A percentile compares a stretch with the other conserved stretches of the same genome.
phyloP scores from a whole-genome alignment of 768 basidiomycete species.

The Trichaptum fuscoviolaceum region DNA sequence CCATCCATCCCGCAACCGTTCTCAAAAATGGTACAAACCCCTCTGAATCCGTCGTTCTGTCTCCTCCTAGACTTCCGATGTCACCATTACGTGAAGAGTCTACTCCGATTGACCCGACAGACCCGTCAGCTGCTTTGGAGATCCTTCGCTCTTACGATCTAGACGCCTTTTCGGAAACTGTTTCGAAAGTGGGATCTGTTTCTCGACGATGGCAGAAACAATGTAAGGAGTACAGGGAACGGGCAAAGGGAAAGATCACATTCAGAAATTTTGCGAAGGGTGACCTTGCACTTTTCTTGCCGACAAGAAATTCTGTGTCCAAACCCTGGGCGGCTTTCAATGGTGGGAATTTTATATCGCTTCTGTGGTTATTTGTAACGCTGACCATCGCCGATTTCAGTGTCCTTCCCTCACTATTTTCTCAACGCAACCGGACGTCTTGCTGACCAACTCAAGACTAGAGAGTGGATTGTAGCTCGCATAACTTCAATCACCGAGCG shows the following conservation, averaged over 20 bases:
- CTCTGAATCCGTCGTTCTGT: slow-evolving; percentile 27
- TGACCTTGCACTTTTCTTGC: slow-evolving; percentile 92
- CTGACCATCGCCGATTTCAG: slow-evolving; percentile 32
- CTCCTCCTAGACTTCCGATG: slow-evolving; percentile 23
- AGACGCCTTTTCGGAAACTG: slow-evolving; percentile 77
- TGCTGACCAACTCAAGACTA: slow-evolving; percentile 81
- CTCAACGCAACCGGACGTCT: slow-evolving; percentile 82
- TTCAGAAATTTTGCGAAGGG: slow-evolving; percentile 95
- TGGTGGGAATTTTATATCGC: slow-evolving; percentile 43
- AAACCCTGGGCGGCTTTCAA: slow-evolving; percentile 99
- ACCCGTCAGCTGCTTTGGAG: slow-evolving; percentile 66
- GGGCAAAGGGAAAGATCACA: slow-evolving; percentile 94
- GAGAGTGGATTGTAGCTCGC: slow-evolving; percentile 94
- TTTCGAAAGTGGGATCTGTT: slow-evolving; percentile 76
- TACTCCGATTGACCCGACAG: slow-evolving; percentile 72
- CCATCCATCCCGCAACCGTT: slow-evolving; percentile 35
- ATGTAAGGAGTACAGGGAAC: slow-evolving; percentile 91
- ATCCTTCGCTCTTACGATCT: slow-evolving; percentile 72
- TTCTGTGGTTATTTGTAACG: slow-evolving; percentile 2
- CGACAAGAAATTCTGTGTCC: slow-evolving; percentile 88
- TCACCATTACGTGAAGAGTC: slow-evolving; percentile 52
- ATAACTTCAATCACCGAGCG: slow-evolving; percentile 86
- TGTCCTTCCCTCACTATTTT: slow-evolving; percentile 97
- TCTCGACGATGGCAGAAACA: slow-evolving; percentile 97
- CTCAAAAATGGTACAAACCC: slow-evolving; percentile 44